phyloP scores from a whole-genome alignment of 371 early-diverging fungal species.

The Mucor lusitanicus region DNA sequence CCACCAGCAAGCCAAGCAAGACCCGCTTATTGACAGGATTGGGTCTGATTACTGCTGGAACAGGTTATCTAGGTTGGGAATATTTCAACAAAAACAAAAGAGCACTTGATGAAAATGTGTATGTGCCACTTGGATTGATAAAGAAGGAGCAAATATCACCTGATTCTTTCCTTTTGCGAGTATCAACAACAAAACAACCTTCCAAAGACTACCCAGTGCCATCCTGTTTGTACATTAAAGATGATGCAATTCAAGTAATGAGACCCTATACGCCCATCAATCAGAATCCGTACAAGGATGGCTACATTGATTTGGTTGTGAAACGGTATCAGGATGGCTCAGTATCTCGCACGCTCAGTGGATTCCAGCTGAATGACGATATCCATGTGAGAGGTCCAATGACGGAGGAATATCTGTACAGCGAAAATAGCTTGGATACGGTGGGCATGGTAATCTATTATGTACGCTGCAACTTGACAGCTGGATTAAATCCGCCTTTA shows the following conservation, averaged over 20 bases:
- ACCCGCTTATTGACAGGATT: background rate
- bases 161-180: constrained; percentile 37
- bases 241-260: constrained; percentile 69
- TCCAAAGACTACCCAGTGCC: constrained; percentile 38
- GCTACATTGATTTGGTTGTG: constrained; percentile 62
- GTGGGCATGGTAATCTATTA: constrained; percentile 62
- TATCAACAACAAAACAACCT: constrained; percentile 21
- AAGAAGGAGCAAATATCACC: constrained; percentile 32
- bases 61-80: constrained; percentile 15
- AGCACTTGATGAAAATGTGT: constrained; percentile 26
- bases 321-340: constrained; percentile 62
- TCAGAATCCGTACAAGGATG: constrained; percentile 41
- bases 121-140: constrained; percentile 28
- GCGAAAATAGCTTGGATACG: constrained; percentile 38
- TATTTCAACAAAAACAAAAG: constrained; percentile 6
- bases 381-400: constrained; percentile 67
- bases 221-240: constrained; percentile 63
- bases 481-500: constrained; percentile 10
- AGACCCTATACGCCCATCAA: constrained; percentile 68
- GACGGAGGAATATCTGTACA: constrained; percentile 47
- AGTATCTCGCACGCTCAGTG: constrained; percentile 52
- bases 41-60: background rate
- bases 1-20: background rate
- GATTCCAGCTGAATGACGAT: constrained; percentile 38
- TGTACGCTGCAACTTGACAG: background rate